Conservation (phyloP, 2,329 filamentous ascomycete species). For the Aspergillus calidoustus region DNA sequence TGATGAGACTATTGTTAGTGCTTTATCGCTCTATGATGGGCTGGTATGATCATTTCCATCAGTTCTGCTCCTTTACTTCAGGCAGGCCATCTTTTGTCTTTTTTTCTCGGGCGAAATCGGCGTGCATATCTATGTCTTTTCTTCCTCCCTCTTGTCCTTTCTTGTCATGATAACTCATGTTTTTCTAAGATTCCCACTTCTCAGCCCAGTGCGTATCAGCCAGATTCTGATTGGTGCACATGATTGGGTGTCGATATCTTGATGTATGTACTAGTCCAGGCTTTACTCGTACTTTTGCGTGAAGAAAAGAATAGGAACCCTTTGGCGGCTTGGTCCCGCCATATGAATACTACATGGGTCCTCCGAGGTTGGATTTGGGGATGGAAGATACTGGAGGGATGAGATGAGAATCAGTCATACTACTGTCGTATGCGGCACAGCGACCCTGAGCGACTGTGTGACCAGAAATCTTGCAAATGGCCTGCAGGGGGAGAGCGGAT, state of each 20-base stretch:
- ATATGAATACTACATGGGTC: not conserved
- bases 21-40: constrained; percentile 93
- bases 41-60: constrained; percentile 65
- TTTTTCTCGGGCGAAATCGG: constrained; percentile 20
- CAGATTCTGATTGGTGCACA: constrained; percentile 13
- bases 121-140: constrained; percentile 16
- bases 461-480: not conserved
- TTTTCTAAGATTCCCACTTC: constrained; percentile 24
- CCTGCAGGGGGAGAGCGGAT: not conserved
- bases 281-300: not conserved
- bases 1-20: constrained; percentile 98
- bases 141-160: constrained; percentile 6
- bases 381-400: not conserved
- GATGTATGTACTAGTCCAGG: constrained; percentile 6
- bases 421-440: not conserved
- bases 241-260: constrained; percentile 10
- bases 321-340: not conserved
- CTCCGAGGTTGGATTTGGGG: not conserved
- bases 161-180: constrained; percentile 15
- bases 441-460: not conserved
- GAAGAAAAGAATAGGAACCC: constrained; percentile 5
- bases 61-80: constrained; percentile 13
- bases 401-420: not conserved
- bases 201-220: constrained; percentile 11
- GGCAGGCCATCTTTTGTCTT: constrained; percentile 11